phyloP scores from a whole-genome alignment of 805 yeast genomes.

The Ogataea corticis region DNA sequence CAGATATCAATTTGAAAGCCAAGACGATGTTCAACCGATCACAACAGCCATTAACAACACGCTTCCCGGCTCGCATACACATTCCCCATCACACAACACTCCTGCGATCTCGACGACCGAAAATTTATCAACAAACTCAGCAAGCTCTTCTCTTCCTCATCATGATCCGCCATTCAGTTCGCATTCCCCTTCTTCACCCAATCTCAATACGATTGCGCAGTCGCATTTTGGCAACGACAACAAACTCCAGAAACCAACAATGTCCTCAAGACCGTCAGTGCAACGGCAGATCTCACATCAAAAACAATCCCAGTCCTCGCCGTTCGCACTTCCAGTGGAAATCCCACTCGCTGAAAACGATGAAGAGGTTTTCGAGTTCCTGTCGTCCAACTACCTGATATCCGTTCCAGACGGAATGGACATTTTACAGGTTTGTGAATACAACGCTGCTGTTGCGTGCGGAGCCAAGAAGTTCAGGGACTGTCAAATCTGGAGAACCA shows the following conservation, averaged over 20 bases:
- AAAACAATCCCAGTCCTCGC: slow-evolving; percentile 15
- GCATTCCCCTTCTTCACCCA: slow-evolving; percentile 17
- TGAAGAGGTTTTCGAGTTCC: slow-evolving; percentile 43
- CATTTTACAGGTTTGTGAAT: slow-evolving; percentile 53
- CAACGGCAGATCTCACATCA: slow-evolving; percentile 21
- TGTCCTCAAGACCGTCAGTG: slow-evolving; percentile 18
- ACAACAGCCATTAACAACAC: slow-evolving; percentile 15
- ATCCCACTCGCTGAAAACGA: slow-evolving; percentile 47
- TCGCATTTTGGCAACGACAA: slow-evolving; percentile 1
- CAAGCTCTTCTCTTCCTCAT: neutral
- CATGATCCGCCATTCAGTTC: slow-evolving; percentile 8
- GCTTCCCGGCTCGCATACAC: slow-evolving; percentile 2
- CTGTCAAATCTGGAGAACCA: slow-evolving; percentile 62
- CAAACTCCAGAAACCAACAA: slow-evolving; percentile 9
- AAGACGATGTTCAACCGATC: slow-evolving; percentile 10
- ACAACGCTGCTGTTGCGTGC: slow-evolving; percentile 58
- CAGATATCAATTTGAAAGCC: slow-evolving; percentile 40
- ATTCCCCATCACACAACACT: too few species aligned
- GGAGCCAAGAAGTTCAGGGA: slow-evolving; percentile 52
- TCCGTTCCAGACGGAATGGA: slow-evolving; percentile 49
- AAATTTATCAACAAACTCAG: too few species aligned
- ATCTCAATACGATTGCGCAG: slow-evolving; percentile 5
- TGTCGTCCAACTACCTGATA: slow-evolving; percentile 50
- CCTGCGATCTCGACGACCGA: too few species aligned
- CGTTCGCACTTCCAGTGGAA: slow-evolving; percentile 42